phyloP scores from a whole-genome alignment of 345 rosid species.

The Euphorbia tirucalli region DNA sequence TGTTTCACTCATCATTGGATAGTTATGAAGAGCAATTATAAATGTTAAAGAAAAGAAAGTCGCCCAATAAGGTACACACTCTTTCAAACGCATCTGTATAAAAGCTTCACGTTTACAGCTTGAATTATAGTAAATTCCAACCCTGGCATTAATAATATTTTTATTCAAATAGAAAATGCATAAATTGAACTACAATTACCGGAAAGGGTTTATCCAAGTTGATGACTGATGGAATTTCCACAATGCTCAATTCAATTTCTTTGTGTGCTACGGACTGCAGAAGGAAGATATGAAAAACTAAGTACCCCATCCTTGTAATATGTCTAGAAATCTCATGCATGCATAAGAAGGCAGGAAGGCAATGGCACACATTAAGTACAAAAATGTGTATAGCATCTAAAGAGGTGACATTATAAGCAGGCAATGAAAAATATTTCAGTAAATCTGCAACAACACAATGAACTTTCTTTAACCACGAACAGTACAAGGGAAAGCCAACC shows the following conservation, averaged over 20 bases:
- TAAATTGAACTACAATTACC: constrained; percentile 38
- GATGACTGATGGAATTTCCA: constrained; percentile 57
- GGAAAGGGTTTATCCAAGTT: constrained; percentile 63
- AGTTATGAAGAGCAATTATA: not conserved
- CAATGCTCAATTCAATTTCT: constrained; percentile 67
- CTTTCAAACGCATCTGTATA: not conserved
- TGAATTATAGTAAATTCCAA: not conserved
- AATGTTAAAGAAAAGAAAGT: not conserved
- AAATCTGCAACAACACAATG: not conserved
- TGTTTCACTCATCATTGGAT: not conserved
- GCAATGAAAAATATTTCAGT: not conserved
- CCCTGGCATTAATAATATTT: not conserved
- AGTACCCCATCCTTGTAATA: constrained; percentile 7
- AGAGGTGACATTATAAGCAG: not conserved
- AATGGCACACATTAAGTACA: not conserved
- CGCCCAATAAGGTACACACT: not conserved
- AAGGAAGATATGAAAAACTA: constrained; percentile 14
- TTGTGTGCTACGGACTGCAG: constrained; percentile 61
- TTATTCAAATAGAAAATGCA: not conserved
- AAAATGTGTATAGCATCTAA: not conserved
- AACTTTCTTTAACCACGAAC: not conserved
- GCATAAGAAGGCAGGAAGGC: not conserved
- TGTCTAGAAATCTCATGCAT: not conserved
- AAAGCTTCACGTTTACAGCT: not conserved
- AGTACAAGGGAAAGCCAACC: not conserved